A percentile compares a stretch with the other conserved stretches of the same genome.
Conservation (phyloP, 257 asterid species). For the Thymus quinquecostatus region DNA sequence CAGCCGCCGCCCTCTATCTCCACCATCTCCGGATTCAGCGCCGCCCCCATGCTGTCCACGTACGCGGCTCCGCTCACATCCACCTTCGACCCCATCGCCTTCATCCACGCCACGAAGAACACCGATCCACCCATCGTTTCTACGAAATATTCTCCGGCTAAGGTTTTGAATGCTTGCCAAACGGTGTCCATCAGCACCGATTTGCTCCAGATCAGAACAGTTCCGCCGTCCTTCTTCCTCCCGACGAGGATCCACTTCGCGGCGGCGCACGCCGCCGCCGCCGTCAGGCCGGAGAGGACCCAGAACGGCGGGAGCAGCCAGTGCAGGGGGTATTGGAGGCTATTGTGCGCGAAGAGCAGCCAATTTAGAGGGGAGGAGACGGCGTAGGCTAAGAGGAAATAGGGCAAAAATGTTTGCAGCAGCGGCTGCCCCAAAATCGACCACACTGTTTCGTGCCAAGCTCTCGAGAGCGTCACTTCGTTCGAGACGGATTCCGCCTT, state of each 20-base stretch:
- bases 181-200: conserved; percentile 64
- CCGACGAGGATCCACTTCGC: conserved; percentile 69
- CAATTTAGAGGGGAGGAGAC: conserved; percentile 50
- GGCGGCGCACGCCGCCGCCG: conserved; percentile 53
- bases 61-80: conserved; percentile 66
- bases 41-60: conserved; percentile 81
- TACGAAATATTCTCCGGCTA: conserved; percentile 73
- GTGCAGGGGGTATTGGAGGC: conserved; percentile 44
- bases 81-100: conserved; percentile 67
- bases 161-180: conserved; percentile 82
- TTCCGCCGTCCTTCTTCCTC: conserved; percentile 71
- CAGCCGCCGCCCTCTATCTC: conserved; percentile 75
- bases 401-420: conserved; percentile 74
- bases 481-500: conserved; percentile 27
- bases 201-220: conserved; percentile 63
- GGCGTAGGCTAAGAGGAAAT: conserved; percentile 54
- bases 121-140: conserved; percentile 68
- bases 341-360: conserved; percentile 34
- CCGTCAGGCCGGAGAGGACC: conserved; percentile 60
- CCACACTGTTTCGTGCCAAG: conserved; percentile 68
- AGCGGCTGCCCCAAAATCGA: conserved; percentile 62
- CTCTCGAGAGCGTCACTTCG: conserved; percentile 60
- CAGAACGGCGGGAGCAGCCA: conserved; percentile 73
- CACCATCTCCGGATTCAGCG: conserved; percentile 83
- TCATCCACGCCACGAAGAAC: conserved; percentile 72